A percentile compares a stretch with the other conserved stretches of the same genome.
phyloP scores from a whole-genome alignment of 2,329 filamentous ascomycete species.

The Ambrosiella cleistominuta region DNA sequence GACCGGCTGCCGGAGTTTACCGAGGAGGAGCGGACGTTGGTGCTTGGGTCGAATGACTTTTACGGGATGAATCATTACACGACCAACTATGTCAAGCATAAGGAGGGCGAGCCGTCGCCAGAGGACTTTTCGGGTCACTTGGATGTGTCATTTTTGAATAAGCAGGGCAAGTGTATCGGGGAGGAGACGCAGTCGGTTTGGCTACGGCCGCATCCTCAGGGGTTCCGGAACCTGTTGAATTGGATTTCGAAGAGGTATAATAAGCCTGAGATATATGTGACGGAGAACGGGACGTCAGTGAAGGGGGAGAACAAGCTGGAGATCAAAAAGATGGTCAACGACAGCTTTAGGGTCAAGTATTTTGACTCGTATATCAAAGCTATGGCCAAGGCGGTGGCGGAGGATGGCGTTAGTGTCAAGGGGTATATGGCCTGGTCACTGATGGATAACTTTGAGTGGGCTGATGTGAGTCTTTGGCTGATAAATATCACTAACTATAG shows the following conservation, averaged over 20 bases:
- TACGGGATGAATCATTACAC: slow-evolving; percentile 94
- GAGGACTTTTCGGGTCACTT: slow-evolving; percentile 62
- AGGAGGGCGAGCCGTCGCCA: slow-evolving; percentile 37
- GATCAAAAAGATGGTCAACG: slow-evolving; percentile 53
- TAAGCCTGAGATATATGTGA: slow-evolving; percentile 65
- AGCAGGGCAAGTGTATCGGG: slow-evolving; percentile 56
- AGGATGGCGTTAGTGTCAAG: slow-evolving; percentile 61
- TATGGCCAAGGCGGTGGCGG: slow-evolving; percentile 51
- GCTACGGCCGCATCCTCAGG: slow-evolving; percentile 57
- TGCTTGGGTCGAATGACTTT: slow-evolving; percentile 79
- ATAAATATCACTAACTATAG: slow-evolving; percentile 33
- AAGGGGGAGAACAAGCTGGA: slow-evolving; percentile 67
- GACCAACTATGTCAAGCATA: slow-evolving; percentile 69
- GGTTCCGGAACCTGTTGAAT: slow-evolving; percentile 59
- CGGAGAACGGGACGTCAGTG: slow-evolving; percentile 73
- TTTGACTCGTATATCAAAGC: slow-evolving; percentile 62
- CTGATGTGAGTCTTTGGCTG: slow-evolving; percentile 30
- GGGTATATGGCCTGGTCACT: slow-evolving; percentile 79
- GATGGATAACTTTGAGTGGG: slow-evolving; percentile 84
- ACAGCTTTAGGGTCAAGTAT: slow-evolving; percentile 68
- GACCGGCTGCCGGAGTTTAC: slow-evolving; percentile 60
- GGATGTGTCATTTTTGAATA: slow-evolving; percentile 53
- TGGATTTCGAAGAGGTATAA: slow-evolving; percentile 66
- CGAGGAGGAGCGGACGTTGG: slow-evolving; percentile 51
- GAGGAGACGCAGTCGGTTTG: slow-evolving; percentile 68